A percentile compares a stretch with the other conserved stretches of the same genome.
These are phyloP conservation scores for Escallonia rubra DNA, from an alignment of 129 eudicot species.

Conservation along the genomic window DNA sequence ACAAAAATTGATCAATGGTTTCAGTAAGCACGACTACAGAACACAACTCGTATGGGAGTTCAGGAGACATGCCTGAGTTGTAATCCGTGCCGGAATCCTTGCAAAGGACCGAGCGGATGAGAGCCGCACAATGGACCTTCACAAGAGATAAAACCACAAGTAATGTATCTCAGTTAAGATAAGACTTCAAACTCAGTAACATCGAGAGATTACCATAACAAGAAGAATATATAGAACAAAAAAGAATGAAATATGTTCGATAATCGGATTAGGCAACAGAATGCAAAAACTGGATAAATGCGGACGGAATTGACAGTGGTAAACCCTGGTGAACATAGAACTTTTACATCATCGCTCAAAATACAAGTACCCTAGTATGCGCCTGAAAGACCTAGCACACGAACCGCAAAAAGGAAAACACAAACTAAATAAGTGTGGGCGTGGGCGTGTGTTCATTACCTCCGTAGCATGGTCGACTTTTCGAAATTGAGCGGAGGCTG, in stretches of 20 bases:
- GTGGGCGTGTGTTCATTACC: constrained; percentile 16
- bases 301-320: neutral
- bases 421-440: neutral
- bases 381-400: neutral
- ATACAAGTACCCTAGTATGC: constrained; percentile 4
- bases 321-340: constrained; percentile 16
- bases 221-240: too few species aligned
- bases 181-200: constrained; percentile 2
- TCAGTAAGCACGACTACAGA: neutral
- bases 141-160: constrained; percentile 13
- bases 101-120: constrained; percentile 36
- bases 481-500: neutral
- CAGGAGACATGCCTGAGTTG: constrained; percentile 50
- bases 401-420: neutral
- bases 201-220: neutral
- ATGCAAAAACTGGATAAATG: neutral
- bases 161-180: neutral
- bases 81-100: constrained; percentile 36
- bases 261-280: too few species aligned
- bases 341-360: neutral
- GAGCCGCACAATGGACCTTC: constrained; percentile 65
- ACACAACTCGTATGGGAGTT: neutral
- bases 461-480: constrained; percentile 39
- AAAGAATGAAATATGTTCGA: too few species aligned
- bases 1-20: neutral